Conservation (phyloP, 2,329 filamentous ascomycete species). For the Phoma sp. region DNA sequence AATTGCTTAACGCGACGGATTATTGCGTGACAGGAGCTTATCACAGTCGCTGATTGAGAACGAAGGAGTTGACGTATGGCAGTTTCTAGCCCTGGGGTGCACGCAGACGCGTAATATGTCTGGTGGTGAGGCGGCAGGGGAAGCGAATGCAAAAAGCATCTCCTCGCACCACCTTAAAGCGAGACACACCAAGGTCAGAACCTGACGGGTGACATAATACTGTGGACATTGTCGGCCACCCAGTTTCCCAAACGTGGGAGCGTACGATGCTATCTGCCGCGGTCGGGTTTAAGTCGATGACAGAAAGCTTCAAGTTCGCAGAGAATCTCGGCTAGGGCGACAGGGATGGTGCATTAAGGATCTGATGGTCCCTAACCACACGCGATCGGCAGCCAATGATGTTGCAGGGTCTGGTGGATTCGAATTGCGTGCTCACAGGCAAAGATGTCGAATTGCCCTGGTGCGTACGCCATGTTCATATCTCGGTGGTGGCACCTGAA, state of each 20-base stretch:
- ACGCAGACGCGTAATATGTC: constrained; percentile 7
- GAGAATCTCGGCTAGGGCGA: constrained; percentile 33
- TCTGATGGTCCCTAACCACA: constrained; percentile 27
- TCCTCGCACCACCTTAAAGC: constrained; percentile 10
- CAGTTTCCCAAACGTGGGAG: constrained; percentile 1
- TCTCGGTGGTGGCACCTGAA: constrained; percentile 9
- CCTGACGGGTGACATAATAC: constrained; percentile 37
- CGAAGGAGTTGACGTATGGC: constrained; percentile 1
- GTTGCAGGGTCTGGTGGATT: background rate
- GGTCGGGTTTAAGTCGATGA: constrained; percentile 21
- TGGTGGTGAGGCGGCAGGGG: constrained; percentile 7
- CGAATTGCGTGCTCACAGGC: constrained; percentile 46
- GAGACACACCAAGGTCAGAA: constrained; percentile 8
- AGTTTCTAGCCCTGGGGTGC: constrained; percentile 1
- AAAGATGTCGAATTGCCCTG: constrained; percentile 41
- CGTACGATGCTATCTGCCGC: constrained; percentile 14
- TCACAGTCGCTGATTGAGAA: constrained; percentile 2
- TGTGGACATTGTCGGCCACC: constrained; percentile 21
- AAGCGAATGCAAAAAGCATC: background rate
- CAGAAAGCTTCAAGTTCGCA: constrained; percentile 26
- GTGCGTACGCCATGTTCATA: constrained; percentile 11
- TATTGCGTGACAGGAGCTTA: constrained; percentile 37
- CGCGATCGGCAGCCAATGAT: constrained; percentile 31
- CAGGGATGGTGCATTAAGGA: constrained; percentile 35
- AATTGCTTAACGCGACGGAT: constrained; percentile 33